phyloP scores from a whole-genome alignment of 768 basidiomycete species.

The Agaricus blazei region DNA sequence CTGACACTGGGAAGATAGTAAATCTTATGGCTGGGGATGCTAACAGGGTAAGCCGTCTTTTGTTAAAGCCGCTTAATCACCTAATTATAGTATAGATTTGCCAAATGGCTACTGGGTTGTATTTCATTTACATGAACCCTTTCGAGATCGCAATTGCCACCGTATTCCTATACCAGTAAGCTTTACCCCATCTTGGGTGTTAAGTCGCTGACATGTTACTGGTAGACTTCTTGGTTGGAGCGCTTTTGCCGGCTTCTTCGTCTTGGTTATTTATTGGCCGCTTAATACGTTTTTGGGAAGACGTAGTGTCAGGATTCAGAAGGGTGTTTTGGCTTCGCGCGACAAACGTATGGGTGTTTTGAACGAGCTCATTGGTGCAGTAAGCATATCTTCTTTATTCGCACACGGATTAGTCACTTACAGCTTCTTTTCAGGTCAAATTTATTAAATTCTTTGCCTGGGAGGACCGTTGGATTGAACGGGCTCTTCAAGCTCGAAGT shows the following conservation, averaged over 20 bases:
- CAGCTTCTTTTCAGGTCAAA: conserved; percentile 39
- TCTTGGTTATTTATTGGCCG: conserved; percentile 63
- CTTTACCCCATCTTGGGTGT: conserved; percentile 5
- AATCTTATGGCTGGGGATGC: conserved; percentile 85
- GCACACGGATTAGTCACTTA: neutral
- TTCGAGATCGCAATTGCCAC: conserved; percentile 74
- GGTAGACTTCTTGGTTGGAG: conserved; percentile 57
- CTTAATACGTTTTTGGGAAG: conserved; percentile 63
- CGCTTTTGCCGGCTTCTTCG: conserved; percentile 74
- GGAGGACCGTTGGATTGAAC: conserved; percentile 71
- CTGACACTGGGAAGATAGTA: conserved; percentile 87
- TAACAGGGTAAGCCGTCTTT: conserved; percentile 36
- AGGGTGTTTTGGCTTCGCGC: conserved; percentile 52
- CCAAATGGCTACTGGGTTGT: conserved; percentile 48
- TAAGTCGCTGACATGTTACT: neutral
- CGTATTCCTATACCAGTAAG: conserved; percentile 72
- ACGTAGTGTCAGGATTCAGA: conserved; percentile 55
- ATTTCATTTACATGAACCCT: conserved; percentile 72
- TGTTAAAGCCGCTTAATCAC: neutral
- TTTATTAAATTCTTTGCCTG: conserved; percentile 86
- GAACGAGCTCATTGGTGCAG: conserved; percentile 71
- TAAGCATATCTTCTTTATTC: conserved; percentile 21
- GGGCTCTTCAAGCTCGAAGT: conserved; percentile 57
- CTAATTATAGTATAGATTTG: conserved; percentile 30
- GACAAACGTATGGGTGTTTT: conserved; percentile 77